Evolutionary conservation across 441 rosid species (phyloP), one percentile per base, ranked within the genome.

Genomic region (Croton laevigatus): DNA sequence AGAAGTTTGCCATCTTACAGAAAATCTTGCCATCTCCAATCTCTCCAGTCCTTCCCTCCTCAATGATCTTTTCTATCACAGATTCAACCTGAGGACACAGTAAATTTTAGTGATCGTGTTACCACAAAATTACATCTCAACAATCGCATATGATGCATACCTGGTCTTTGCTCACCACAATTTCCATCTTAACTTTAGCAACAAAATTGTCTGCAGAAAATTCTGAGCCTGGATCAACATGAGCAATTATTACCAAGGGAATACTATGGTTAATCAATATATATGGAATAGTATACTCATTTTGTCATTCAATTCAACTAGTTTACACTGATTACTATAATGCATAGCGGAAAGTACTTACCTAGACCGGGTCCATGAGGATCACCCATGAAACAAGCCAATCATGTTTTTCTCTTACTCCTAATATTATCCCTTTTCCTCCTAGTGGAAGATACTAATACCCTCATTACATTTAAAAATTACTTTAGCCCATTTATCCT

Each of bases 11-110:
- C 46, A 42, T 11, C 82, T 79, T 86, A 91, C 97, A 76, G 72
- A 94, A 94, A 74, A 94, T 90, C 81, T 94, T 94, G 76, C 96
- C 97, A 55, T 91, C 97, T 32, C 98, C 98, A 71, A 91, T 89
- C 84, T 94, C 97, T 76, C 97, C 97, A 0, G 94, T 91, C 73
- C 89, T 86, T 61, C 94, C 90, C 81, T 85, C 91, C 75, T 85
- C 88, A 36, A 90, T 85, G 66, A 94, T 87, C 66, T 86, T 88
- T 63, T 73, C 84, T 76, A 91, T 85, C 58, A 94, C 97, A 19
- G 81, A 87, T 80, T 94, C 96, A 64, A 89, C 94, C 98, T 94
- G 60, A 53, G 68, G 64, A 53, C 22, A 38, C 64, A 32, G 23
- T 17, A 55, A 34, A 69, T 10, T 6, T 40, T 40, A 40, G 44